phyloP scores from a whole-genome alignment of 805 yeast species.

The Komagataella kurtzmanii region DNA sequence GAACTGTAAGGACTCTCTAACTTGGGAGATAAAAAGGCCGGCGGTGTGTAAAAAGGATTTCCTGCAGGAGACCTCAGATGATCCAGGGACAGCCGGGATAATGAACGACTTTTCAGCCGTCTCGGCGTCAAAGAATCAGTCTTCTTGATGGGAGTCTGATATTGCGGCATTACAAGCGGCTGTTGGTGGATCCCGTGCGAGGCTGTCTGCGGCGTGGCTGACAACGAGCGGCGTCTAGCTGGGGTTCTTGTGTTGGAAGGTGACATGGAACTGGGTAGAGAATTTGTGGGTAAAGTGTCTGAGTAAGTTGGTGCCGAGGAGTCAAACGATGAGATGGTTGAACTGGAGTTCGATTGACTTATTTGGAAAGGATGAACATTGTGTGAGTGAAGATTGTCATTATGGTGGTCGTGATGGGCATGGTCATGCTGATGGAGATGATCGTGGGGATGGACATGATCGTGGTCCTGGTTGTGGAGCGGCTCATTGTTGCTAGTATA shows the following conservation, averaged over 20 bases:
- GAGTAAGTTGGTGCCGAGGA: slow-evolving; percentile 14
- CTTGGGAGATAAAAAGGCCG: slow-evolving; percentile 28
- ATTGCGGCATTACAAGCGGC: slow-evolving; percentile 2
- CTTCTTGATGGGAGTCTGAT: slow-evolving; percentile 12
- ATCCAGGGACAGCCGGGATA: slow-evolving; percentile 26
- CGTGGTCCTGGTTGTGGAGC: neutral
- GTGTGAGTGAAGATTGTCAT: neutral
- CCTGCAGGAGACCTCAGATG: slow-evolving; percentile 10
- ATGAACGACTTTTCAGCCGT: slow-evolving; percentile 22
- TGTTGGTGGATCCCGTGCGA: slow-evolving; percentile 17
- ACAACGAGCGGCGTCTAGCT: slow-evolving; percentile 1
- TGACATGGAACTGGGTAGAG: slow-evolving; percentile 2
- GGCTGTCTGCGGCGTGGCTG: slow-evolving; percentile 20
- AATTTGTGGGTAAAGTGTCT: slow-evolving; percentile 6
- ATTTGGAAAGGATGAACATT: neutral
- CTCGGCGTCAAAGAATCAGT: slow-evolving; percentile 18
- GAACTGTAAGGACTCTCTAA: slow-evolving; percentile 14
- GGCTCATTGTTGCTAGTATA: neutral
- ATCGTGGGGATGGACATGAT: neutral
- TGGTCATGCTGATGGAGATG: neutral
- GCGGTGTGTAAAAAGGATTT: slow-evolving; percentile 37
- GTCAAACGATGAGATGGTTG: slow-evolving; percentile 15
- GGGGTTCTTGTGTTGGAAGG: neutral
- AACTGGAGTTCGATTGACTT: slow-evolving; percentile 10
- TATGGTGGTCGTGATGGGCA: neutral